Percentiles rank a stretch among this genome's conserved stretches.
Evolutionary conservation across 140 eudicot species (phyloP).

Genomic region (Anethum foeniculum): DNA sequence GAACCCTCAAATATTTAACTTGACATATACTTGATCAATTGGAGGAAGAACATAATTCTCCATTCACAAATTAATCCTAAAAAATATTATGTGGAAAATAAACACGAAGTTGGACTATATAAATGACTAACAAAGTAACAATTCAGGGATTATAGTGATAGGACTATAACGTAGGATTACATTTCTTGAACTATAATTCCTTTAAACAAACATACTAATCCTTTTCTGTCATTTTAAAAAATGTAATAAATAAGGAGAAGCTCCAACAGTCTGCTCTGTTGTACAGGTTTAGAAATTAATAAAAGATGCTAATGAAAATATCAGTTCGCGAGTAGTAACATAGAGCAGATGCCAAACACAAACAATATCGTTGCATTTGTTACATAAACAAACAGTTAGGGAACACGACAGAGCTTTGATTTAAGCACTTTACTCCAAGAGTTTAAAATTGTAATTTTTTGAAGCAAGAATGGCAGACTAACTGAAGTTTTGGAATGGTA

Average conservation of each 20-base stretch:
- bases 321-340: background rate
- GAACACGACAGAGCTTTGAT: background rate
- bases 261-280: background rate
- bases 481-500: background rate
- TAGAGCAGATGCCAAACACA: background rate
- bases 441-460: background rate
- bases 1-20: background rate
- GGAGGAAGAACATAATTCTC: background rate
- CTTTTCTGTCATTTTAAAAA: background rate
- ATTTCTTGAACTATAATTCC: background rate
- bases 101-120: background rate
- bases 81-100: background rate
- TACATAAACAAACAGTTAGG: background rate
- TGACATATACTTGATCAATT: background rate
- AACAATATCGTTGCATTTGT: background rate
- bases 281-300: background rate
- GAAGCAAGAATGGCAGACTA: background rate
- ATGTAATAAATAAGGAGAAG: background rate
- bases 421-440: background rate
- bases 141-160: background rate
- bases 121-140: background rate
- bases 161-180: background rate
- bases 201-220: background rate
- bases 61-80: background rate
- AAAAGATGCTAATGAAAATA: background rate